Conservation (phyloP, 805 yeast genomes). For the Kuraishia capsulata region DNA sequence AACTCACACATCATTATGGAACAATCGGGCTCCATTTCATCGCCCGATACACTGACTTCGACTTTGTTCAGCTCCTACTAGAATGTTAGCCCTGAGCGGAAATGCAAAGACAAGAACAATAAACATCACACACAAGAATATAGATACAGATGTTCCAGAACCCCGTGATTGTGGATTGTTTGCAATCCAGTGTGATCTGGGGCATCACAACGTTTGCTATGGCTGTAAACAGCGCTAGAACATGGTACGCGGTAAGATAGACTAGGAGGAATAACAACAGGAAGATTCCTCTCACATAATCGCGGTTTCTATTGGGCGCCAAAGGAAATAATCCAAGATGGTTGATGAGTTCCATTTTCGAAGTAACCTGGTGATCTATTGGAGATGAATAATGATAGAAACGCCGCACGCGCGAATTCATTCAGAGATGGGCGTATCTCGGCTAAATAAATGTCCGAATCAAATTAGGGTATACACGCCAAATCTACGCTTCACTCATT, state of each 20-base stretch:
- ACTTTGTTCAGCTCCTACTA: conserved; percentile 29
- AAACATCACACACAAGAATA: conserved; percentile 16
- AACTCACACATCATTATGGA: conserved; percentile 21
- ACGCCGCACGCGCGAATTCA: no score
- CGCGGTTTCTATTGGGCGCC: no score
- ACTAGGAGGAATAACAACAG: conserved; percentile 9
- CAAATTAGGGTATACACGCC: no score
- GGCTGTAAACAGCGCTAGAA: conserved; percentile 11
- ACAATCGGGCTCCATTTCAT: conserved; percentile 26
- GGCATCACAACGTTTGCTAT: conserved; percentile 5
- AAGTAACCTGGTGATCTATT: not conserved
- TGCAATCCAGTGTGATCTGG: conserved; percentile 13
- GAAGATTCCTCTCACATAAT: not conserved
- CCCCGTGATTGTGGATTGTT: conserved; percentile 10
- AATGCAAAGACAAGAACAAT: not conserved
- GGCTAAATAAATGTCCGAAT: no score
- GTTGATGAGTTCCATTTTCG: not conserved
- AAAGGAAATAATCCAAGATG: not conserved
- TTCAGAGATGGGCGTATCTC: no score
- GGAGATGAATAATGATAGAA: not conserved
- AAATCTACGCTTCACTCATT: no score
- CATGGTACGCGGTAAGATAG: conserved; percentile 14
- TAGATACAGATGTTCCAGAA: conserved; percentile 25
- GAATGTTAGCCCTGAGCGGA: no score
- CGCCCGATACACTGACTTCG: conserved; percentile 32